phyloP scores from a whole-genome alignment of 2,329 filamentous ascomycete genomes.

The Fusarium piperis region DNA sequence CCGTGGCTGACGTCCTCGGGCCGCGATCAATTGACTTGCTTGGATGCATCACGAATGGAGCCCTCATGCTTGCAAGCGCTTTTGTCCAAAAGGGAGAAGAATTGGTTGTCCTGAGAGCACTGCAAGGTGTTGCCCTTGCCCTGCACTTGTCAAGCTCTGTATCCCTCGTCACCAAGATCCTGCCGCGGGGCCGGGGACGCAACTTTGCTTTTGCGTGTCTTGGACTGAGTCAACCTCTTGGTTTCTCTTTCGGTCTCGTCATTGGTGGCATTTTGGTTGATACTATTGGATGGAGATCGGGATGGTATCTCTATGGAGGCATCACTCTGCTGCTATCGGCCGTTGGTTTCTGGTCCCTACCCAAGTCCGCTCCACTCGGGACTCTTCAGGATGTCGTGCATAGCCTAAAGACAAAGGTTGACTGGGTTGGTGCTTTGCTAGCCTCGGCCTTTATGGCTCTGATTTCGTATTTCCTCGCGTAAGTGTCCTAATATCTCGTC shows the following conservation, averaged over 20 bases:
- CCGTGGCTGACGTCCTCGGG: slow-evolving; percentile 51
- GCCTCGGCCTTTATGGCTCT: slow-evolving; percentile 57
- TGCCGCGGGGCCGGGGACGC: slow-evolving; percentile 46
- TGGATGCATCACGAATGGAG: slow-evolving; percentile 45
- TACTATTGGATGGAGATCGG: slow-evolving; percentile 58
- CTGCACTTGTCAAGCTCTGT: slow-evolving; percentile 50
- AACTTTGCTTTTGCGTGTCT: slow-evolving; percentile 56
- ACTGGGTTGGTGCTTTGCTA: slow-evolving; percentile 63
- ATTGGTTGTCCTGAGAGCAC: slow-evolving; percentile 50
- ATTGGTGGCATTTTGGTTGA: slow-evolving; percentile 60
- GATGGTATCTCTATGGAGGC: slow-evolving; percentile 54
- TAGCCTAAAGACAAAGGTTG: slow-evolving; percentile 53
- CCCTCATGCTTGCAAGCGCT: slow-evolving; percentile 47
- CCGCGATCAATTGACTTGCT: slow-evolving; percentile 45
- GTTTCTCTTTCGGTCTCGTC: slow-evolving; percentile 61
- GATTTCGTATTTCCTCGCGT: slow-evolving; percentile 65
- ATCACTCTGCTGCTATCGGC: slow-evolving; percentile 49
- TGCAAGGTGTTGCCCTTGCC: slow-evolving; percentile 52
- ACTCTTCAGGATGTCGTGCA: slow-evolving; percentile 35
- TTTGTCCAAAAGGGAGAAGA: slow-evolving; percentile 44
- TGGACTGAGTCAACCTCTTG: slow-evolving; percentile 58
- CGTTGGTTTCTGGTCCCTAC: slow-evolving; percentile 50
- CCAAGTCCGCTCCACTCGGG: slow-evolving; percentile 39
- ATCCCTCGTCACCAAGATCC: slow-evolving; percentile 45
- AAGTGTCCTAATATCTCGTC: slow-evolving; percentile 35